Evolutionary conservation across 805 yeast genomes (phyloP).

Genomic region (Ogataea angusta): DNA sequence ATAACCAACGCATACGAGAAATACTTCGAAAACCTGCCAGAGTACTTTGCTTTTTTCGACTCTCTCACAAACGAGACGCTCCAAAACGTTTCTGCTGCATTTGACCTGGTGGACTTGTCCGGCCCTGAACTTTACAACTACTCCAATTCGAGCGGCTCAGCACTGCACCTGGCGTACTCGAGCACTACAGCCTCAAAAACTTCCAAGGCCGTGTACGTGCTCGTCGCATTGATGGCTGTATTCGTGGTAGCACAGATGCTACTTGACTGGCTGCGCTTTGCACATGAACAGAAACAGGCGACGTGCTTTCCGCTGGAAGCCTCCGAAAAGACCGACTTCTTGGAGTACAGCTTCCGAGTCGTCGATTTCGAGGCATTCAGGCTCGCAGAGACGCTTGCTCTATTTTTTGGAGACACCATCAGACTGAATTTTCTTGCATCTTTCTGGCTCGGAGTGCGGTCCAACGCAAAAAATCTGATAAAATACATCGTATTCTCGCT

Average conservation of each 20-base stretch:
- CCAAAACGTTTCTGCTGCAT: background rate
- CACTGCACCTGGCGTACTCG: too few species aligned
- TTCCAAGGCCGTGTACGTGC: background rate
- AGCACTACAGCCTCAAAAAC: too few species aligned
- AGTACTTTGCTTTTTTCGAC: background rate
- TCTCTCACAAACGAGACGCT: background rate
- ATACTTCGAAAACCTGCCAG: conserved; percentile 1
- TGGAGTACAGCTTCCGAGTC: conserved; percentile 9
- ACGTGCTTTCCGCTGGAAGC: conserved; percentile 1
- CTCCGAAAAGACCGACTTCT: conserved; percentile 10
- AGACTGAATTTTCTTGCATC: conserved; percentile 10
- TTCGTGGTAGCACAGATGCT: conserved; percentile 7
- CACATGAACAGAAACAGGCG: conserved; percentile 15
- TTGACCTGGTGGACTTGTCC: background rate
- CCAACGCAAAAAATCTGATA: conserved; percentile 8
- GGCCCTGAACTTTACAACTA: background rate
- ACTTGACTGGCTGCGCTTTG: conserved; percentile 17
- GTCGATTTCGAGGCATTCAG: conserved; percentile 16
- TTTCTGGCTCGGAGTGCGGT: conserved; percentile 16
- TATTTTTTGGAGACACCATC: conserved; percentile 1
- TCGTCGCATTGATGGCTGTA: background rate
- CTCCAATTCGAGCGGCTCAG: too few species aligned
- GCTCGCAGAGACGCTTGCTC: conserved; percentile 3
- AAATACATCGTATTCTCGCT: conserved; percentile 4
- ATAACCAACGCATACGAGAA: conserved; percentile 4